A percentile compares a stretch with the other conserved stretches of the same genome.
phyloP scores from a whole-genome alignment of 164 flowering plant species.

The Kalanchoe fedtschenkoi region DNA sequence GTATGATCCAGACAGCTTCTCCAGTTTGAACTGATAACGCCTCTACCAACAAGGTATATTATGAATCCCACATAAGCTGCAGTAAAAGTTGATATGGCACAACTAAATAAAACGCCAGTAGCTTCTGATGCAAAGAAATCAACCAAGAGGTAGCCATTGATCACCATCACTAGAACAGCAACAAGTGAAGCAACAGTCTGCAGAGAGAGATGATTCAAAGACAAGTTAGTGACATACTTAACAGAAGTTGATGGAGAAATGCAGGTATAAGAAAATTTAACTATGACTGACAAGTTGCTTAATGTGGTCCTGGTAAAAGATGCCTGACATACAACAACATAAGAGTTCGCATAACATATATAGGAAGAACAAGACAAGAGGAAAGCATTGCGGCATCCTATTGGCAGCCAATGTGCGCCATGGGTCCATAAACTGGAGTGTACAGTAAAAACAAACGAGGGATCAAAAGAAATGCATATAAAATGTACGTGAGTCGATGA shows the following conservation, averaged over 20 bases:
- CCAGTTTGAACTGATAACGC: not conserved
- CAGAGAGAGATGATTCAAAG: not conserved
- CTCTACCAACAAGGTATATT: slow-evolving; percentile 7
- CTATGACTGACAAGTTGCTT: too few relatives aligned
- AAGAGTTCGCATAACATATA: too few relatives aligned
- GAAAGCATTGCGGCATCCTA: too few relatives aligned
- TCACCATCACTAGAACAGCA: slow-evolving; percentile 9
- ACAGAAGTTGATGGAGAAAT: not conserved
- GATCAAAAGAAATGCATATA: not conserved
- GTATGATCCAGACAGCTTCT: not conserved
- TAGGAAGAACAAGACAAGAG: too few relatives aligned
- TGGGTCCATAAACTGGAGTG: too few relatives aligned
- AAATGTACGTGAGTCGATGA: not conserved
- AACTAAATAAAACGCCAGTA: not conserved
- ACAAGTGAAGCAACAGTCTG: slow-evolving; percentile 5
- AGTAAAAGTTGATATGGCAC: not conserved
- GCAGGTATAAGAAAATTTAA: too few relatives aligned
- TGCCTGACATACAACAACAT: too few relatives aligned
- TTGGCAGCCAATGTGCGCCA: too few relatives aligned
- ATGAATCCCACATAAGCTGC: slow-evolving; percentile 7
- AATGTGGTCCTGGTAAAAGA: too few relatives aligned
- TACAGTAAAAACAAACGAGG: not conserved
- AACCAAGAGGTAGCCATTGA: slow-evolving; percentile 9
- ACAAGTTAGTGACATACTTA: not conserved
- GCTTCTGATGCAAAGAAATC: slow-evolving; percentile 9